Base-by-base conservation (phyloP, 805 yeast species). In the Metschnikowia matae region DNA sequence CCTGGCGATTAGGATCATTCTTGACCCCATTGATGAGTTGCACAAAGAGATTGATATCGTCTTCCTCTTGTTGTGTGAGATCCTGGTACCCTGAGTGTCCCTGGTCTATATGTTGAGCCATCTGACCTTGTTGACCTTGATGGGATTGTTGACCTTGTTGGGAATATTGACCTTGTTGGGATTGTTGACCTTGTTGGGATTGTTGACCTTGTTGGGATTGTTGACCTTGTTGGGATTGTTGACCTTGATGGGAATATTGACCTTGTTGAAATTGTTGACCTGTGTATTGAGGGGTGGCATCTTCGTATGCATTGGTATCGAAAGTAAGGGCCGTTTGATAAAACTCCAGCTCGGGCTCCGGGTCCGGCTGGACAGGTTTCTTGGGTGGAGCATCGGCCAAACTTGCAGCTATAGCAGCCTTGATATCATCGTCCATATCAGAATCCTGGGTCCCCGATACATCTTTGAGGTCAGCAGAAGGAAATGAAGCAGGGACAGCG, bases 381-480 rank as follows among this genome's bases (percentile, higher is more conserved):
- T 8, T 11, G 29, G 29, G 11, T 4, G 29, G 11, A 26, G 29
- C 43, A 15, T 91, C 97, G 48, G 77, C 77, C 54, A 94, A 74
- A 66, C 96, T 89, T 0, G 96, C 96, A 14, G 87, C 96, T 51
- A 94, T 92, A 0, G 98, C 99, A 0, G 94, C 96, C 64, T 83
- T 87, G 83, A 92, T 80, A 35, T 89, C 96, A 36, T 85, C 92
- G 41, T 73, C 78, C 61, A 90, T 96, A 15, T 85, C 87, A 17
- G 86, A 89, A 2, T 81, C 87, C 14, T 2, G 23, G 13, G 21
- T 21, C 1, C 11, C 29, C 11, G 29, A 26, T 8, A 3, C 11
- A 26, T 26, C 29, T 11, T 26, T 26, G 29, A 21, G 6, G 0
- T 36, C 38, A 8, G 38, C 38, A 8, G 38, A 11, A 36, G 38